A percentile compares a stretch with the other conserved stretches of the same genome.
Conservation (phyloP, 1,139 yeast species). For the Debaryomyces fabryi region DNA sequence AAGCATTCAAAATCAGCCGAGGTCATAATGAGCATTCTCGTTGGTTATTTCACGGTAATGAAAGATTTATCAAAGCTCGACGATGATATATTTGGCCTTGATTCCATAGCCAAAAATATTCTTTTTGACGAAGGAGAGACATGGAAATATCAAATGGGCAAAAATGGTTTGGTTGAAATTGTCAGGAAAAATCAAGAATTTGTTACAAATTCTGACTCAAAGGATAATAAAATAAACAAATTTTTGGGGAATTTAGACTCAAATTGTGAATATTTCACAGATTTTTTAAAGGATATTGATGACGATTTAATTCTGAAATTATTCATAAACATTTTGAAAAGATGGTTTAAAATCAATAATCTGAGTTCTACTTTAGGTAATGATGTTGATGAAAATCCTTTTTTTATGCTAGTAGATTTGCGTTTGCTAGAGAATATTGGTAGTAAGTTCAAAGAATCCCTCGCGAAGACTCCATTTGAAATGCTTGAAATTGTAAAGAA, state of each 20-base stretch:
- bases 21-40: constrained; percentile 50
- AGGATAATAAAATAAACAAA: constrained; percentile 27
- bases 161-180: constrained; percentile 60
- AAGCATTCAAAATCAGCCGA: constrained; percentile 39
- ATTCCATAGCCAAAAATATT: constrained; percentile 45
- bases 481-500: constrained; percentile 58
- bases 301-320: constrained; percentile 48
- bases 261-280: constrained; percentile 49
- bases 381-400: constrained; percentile 49
- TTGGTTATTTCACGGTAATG: constrained; percentile 47
- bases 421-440: constrained; percentile 66
- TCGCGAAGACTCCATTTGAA: constrained; percentile 65
- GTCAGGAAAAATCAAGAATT: constrained; percentile 18
- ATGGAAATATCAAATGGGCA: constrained; percentile 58
- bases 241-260: constrained; percentile 55
- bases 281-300: constrained; percentile 53
- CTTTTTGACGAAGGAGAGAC: constrained; percentile 43
- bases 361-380: constrained; percentile 8
- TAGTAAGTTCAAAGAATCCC: constrained; percentile 58
- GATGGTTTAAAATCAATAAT: constrained; percentile 54
- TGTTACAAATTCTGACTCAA: constrained; percentile 13
- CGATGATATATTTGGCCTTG: constrained; percentile 31
- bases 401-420: constrained; percentile 59
- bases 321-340: constrained; percentile 55
- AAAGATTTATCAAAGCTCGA: constrained; percentile 27